Evolutionary conservation across 108 stramenopile genomes (phyloP).

Genomic region (Cylindrotheca fusiformis): DNA sequence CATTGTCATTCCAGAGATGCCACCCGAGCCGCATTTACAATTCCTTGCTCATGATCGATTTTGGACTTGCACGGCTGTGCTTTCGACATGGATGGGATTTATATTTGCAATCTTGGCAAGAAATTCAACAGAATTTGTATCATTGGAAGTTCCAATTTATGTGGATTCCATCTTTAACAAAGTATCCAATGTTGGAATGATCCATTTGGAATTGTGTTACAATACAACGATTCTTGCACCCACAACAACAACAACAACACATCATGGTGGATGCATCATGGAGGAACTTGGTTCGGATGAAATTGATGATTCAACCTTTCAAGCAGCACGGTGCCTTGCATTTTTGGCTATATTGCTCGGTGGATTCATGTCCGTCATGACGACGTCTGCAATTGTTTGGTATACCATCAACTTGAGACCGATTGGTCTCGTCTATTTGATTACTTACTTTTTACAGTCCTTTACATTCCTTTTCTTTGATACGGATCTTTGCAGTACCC

Average conservation of each 20-base stretch:
- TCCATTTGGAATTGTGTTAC: constrained; percentile 37
- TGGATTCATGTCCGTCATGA: constrained; percentile 28
- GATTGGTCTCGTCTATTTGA: constrained; percentile 26
- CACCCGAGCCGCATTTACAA: no score
- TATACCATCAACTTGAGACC: constrained; percentile 48
- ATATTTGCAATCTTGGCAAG: constrained; percentile 8
- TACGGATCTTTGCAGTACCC: constrained; percentile 27
- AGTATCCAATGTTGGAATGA: constrained; percentile 29
- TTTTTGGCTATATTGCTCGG: constrained; percentile 30
- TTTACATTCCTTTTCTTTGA: constrained; percentile 55
- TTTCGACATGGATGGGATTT: constrained; percentile 22
- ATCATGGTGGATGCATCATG: constrained; percentile 8
- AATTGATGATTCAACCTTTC: constrained; percentile 32
- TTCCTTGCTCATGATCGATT: constrained; percentile 33
- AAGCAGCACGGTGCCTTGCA: constrained; percentile 21
- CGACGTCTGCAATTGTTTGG: constrained; percentile 35
- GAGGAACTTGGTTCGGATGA: constrained; percentile 21
- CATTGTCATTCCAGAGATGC: no score
- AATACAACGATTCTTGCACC: constrained; percentile 19
- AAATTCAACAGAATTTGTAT: constrained; percentile 29
- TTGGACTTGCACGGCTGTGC: constrained; percentile 31
- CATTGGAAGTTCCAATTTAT: constrained; percentile 22
- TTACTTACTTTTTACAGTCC: constrained; percentile 52
- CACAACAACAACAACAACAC: background rate
- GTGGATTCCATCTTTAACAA: constrained; percentile 32